phyloP scores from a whole-genome alignment of 2,329 filamentous ascomycete genomes.

The Xylariaceae sp. region DNA sequence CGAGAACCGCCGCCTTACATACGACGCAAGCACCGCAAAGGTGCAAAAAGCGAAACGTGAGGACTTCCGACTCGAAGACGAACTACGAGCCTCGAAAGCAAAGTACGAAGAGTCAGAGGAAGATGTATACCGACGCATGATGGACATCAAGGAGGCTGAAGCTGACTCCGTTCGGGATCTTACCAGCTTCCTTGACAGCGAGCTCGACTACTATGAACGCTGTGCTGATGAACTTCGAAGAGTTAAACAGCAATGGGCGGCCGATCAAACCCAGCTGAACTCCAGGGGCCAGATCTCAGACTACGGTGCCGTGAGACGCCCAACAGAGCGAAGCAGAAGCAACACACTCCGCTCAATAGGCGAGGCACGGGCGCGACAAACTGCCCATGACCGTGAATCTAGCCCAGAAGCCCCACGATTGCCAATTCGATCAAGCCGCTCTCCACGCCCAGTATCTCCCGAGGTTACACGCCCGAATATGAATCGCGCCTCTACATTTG shows the following conservation, averaged over 20 bases:
- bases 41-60: slow-evolving; percentile 93
- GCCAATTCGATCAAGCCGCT: slow-evolving; percentile 41
- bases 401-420: slow-evolving; percentile 41
- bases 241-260: slow-evolving; percentile 47
- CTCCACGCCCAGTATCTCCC: slow-evolving; percentile 24
- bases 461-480: slow-evolving; percentile 27
- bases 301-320: slow-evolving; percentile 21
- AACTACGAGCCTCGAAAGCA: slow-evolving; percentile 83
- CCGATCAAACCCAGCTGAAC: slow-evolving; percentile 18
- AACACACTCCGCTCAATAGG: slow-evolving; percentile 47
- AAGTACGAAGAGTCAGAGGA: slow-evolving; percentile 97
- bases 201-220: slow-evolving; percentile 87
- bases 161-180: slow-evolving; percentile 78
- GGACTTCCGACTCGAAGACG: slow-evolving; percentile 89
- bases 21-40: slow-evolving; percentile 85
- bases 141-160: slow-evolving; percentile 93
- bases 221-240: slow-evolving; percentile 77
- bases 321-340: slow-evolving; percentile 40
- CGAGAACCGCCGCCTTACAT: slow-evolving; percentile 82
- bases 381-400: slow-evolving; percentile 36
- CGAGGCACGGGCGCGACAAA: slow-evolving; percentile 32
- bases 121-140: slow-evolving; percentile 88
- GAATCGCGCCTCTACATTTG: slow-evolving; percentile 27
- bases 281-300: slow-evolving; percentile 25
- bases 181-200: slow-evolving; percentile 77